Base-by-base conservation (phyloP, 495 filamentous ascomycete species). In the Parathielavia hyrcaniae region DNA sequence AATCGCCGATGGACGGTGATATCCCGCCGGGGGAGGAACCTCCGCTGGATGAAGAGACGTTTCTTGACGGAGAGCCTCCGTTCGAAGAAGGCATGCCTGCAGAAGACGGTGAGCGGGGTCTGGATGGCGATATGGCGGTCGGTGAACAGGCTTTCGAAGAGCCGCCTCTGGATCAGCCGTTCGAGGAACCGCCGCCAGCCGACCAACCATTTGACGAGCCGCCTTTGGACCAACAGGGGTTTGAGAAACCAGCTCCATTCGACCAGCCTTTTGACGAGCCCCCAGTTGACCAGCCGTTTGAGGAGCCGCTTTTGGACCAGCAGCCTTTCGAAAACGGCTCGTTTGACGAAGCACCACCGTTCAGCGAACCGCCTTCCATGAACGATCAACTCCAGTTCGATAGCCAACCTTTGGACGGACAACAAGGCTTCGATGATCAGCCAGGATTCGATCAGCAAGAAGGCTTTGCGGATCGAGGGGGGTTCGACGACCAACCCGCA, bases 161-260 rank as follows among this genome's bases (percentile, higher is more conserved):
- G 3, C 10, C 22, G 39, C 22, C 47, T 2, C 5, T 50, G 1
- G 45, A 57, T 13, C 44, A 46, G 11, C 44, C 44, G 9, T 46
- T 46, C 6, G 49, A 59, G 12, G 49, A 50, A 2, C 10, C 22
- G 39, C 22, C 47, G 3, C 5, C 50, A 0, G 45, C 50, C 1
- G 55, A 50, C 13, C 44, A 46, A 8, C 44, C 20, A 4, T 46
- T 46, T 9, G 49, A 59, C 9, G 49, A 59, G n/a, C 9, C 26
- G 32, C 48, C 6, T 30, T 6, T 30, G 6, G 26, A 6, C 26
- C 3, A 30, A 30, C 26, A 30, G 6, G 3, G 30, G 2, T n/a
- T 47, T 3, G 45, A 41, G 9, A 45, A 50, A 2, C 1, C n/a
- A 30, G 14, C 47, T 0, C 5, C 50, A 1, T 35, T 43, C 1